Evolutionary conservation across 768 basidiomycete species (phyloP), one percentile per base, ranked within the genome.

Genomic region (Tulasnella sp.): DNA sequence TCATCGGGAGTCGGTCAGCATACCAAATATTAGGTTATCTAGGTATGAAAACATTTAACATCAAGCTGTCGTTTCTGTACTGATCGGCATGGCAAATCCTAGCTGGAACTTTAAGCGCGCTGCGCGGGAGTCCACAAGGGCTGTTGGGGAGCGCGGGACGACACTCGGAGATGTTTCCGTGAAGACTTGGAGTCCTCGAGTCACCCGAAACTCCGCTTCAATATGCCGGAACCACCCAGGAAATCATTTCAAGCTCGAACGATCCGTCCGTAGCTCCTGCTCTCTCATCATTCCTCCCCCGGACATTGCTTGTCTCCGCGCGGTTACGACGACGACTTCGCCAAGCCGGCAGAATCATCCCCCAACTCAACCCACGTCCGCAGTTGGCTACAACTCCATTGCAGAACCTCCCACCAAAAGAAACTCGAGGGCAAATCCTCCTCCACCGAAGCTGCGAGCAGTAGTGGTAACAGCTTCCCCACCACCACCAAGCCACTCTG

Each of bases 331-430:
- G 25, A 42, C 73, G 34, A 38, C 34, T 9, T 36, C 73, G 52
- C 19, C 49, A 31, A 74, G 54, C 52, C 29, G 58, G n/a, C 42
- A 11, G 34, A 58, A 38, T n/a, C 73, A 52, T 58, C 73, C 73
- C 17, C 4, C 54, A n/a, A 39, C 67, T 34, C 31, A 58, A 3
- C 8, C 64, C 22, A n/a, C 19, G 31, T 15, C 36, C 8, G 29
- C n/a, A 39, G 75, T 76, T 29, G 75, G 70, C 75, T 76, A 70
- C 67, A 67, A 76, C 38, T 72, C 34, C 64, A 76, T 76, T 15
- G 67, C 75, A 19, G 75, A 40, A 38, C 75, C 75, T 15, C 25
- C 38, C 9, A 40, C 75, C 34, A 49, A 37, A 25, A 31, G 54
- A 34, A 67, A 67, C 34, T 68, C 52, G n/a, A n/a, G n/a, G 5